Percentiles rank a stretch among this genome's conserved stretches.
These are phyloP conservation scores for Candida michaelii DNA, from an alignment of 805 yeast species.

Conservation along the genomic window DNA sequence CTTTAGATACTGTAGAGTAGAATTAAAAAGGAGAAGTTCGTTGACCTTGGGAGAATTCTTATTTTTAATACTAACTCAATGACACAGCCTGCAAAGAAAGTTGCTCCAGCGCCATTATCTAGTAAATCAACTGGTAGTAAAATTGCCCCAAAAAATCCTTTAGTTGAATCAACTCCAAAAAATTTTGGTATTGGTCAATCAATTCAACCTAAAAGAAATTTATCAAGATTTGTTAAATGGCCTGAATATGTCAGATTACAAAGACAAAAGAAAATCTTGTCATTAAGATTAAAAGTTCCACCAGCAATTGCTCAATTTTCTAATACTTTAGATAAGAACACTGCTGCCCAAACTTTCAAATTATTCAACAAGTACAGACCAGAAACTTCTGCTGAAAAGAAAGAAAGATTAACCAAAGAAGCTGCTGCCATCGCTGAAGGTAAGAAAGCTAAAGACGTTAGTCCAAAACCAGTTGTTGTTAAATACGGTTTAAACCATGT, in stretches of 20 bases:
- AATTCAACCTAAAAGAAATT: slow-evolving; percentile 93
- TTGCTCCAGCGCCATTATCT: slow-evolving; percentile 98
- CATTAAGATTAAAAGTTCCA: slow-evolving; percentile 97
- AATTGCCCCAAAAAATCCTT: slow-evolving; percentile 63
- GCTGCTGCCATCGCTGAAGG: slow-evolving; percentile 99
- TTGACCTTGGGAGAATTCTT: slow-evolving; percentile 5
- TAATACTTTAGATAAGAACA: slow-evolving; percentile 95
- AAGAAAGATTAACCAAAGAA: slow-evolving; percentile 98
- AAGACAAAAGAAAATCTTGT: slow-evolving; percentile 97
- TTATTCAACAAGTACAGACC: slow-evolving; percentile 99
- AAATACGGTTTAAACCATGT: slow-evolving; percentile 99
- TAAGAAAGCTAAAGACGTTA: slow-evolving; percentile 93
- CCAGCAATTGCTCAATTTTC: slow-evolving; percentile 98
- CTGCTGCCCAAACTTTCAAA: slow-evolving; percentile 96
- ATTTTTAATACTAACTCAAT: slow-evolving; percentile 13
- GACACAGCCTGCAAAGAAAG: slow-evolving; percentile 54
- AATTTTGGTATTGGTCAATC: slow-evolving; percentile 96
- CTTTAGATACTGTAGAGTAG: slow-evolving; percentile 41
- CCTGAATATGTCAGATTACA: slow-evolving; percentile 97
- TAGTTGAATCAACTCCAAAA: slow-evolving; percentile 86
- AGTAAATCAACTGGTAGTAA: slow-evolving; percentile 48
- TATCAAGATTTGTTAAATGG: slow-evolving; percentile 97
- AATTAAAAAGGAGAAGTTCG: slow-evolving; percentile 14
- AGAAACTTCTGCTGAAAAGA: slow-evolving; percentile 96
- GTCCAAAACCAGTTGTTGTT: slow-evolving; percentile 94